Evolutionary conservation across 192 early-diverging fungal species (phyloP).

Genomic region (Coemansia sp.): DNA sequence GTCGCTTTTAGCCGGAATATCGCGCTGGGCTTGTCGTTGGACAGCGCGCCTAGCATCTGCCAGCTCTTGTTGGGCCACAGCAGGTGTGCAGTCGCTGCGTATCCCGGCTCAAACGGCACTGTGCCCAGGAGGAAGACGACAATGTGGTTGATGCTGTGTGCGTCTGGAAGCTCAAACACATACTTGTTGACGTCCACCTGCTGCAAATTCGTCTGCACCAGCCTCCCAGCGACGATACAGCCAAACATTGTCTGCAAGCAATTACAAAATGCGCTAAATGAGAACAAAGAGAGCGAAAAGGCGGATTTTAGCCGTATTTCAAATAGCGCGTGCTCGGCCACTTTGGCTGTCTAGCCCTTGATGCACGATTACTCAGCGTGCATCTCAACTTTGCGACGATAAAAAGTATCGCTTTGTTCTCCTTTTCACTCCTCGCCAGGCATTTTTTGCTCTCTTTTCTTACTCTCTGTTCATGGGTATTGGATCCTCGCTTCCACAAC

Average conservation of each 20-base stretch:
- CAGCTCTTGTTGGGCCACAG: slow-evolving; percentile 80
- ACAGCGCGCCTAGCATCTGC: slow-evolving; percentile 73
- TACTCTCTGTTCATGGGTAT: slow-evolving; percentile 7
- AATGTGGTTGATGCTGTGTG: slow-evolving; percentile 87
- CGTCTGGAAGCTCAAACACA: slow-evolving; percentile 85
- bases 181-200: slow-evolving; percentile 87
- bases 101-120: slow-evolving; percentile 83
- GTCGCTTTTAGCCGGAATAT: slow-evolving; percentile 65
- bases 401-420: not conserved
- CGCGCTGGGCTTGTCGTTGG: slow-evolving; percentile 82
- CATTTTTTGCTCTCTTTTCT: not conserved
- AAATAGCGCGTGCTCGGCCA: not conserved
- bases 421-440: not conserved
- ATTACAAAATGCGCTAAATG: not conserved
- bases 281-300: not conserved
- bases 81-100: slow-evolving; percentile 91
- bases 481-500: slow-evolving; percentile 8
- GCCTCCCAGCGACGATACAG: slow-evolving; percentile 85
- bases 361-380: not conserved
- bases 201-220: slow-evolving; percentile 87
- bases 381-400: not conserved
- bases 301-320: not conserved
- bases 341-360: not conserved
- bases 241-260: slow-evolving; percentile 70
- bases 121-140: slow-evolving; percentile 89